Conservation (phyloP, 2,329 filamentous ascomycete species). For the Metarhizium guizhouense region DNA sequence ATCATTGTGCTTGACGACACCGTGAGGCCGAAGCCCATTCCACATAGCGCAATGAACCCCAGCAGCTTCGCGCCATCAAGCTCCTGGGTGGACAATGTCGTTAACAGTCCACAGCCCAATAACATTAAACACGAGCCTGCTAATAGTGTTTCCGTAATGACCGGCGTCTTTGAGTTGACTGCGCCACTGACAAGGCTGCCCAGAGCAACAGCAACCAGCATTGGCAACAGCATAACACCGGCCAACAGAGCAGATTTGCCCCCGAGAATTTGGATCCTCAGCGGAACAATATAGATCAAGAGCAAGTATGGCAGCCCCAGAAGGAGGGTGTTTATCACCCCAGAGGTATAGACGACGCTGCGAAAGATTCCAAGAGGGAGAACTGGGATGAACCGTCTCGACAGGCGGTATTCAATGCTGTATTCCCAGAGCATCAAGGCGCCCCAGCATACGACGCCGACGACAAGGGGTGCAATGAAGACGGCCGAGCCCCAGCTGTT, state of each 20-base stretch:
- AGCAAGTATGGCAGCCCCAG: conserved; percentile 42
- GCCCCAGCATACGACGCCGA: conserved; percentile 19
- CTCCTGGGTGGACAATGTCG: conserved; percentile 20
- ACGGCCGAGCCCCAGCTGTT: conserved; percentile 33
- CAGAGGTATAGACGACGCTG: conserved; percentile 35
- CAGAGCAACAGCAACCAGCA: conserved; percentile 38
- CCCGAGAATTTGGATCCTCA: conserved; percentile 41
- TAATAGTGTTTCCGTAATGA: conserved; percentile 34
- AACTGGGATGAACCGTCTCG: conserved; percentile 25
- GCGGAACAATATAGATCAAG: conserved; percentile 38
- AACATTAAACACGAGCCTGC: conserved; percentile 32
- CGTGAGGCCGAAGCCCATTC: conserved; percentile 42
- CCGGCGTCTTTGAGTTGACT: conserved; percentile 32
- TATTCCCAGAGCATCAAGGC: conserved; percentile 20
- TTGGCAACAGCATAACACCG: conserved; percentile 43
- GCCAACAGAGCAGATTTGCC: conserved; percentile 34
- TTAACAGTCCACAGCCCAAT: conserved; percentile 38
- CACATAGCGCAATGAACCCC: conserved; percentile 41
- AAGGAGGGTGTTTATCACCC: conserved; percentile 35
- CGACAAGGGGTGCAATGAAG: conserved; percentile 22
- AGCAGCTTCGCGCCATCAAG: conserved; percentile 34
- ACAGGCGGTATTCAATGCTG: conserved; percentile 15
- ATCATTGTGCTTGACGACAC: conserved; percentile 39
- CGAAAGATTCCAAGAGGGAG: conserved; percentile 40
- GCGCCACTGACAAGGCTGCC: conserved; percentile 34